Evolutionary conservation across 345 rosid species (phyloP), one percentile per base, ranked within the genome.

Genomic region (Toxicodendron radicans): DNA sequence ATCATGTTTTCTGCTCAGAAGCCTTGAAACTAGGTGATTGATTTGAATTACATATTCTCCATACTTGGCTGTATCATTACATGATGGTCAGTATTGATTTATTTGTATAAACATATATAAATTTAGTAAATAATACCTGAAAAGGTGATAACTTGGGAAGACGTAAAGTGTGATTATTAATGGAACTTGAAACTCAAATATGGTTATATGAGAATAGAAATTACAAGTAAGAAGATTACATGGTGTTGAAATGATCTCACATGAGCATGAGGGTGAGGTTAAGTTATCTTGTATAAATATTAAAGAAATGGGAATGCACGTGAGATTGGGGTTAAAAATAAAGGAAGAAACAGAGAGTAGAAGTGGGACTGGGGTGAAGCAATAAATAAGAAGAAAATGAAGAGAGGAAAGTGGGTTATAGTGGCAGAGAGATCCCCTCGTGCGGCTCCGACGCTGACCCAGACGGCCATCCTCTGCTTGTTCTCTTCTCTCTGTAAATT

Each of bases 1-100:
- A 93, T 92, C 48, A 91, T 95, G 94, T 95, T 91, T 83, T 81
- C 97, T 54, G 96, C 98, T 73, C 89, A 90, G 83, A 95, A 93
- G 79, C 93, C 96, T 54, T 91, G 89, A 83, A 76, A 75, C 32
- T 64, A 67, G 83, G 52, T 63, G 58, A 63, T 52, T 73, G 58
- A 53, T 65, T 67, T 60, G 63, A 68, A 67, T 20, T 71, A 76
- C 73, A 64, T 80, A 66, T 58, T 63, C 35, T 71, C 67, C 81
- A 61, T 69, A 64, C 21, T 38, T 57, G 77, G 60, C 35, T 48
- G 63, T 51, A 10, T 58, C 76, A 62, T 71, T 21, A 32, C 46
- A 17, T 43, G 32, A 64, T 74, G 12, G 16, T 41, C 41, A 45
- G 32, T 18, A 17, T 49, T 51, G 41, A 43, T 68, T 48, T 57